Base-by-base conservation (phyloP, 257 asterid genomes). In the Plantago elongata region DNA sequence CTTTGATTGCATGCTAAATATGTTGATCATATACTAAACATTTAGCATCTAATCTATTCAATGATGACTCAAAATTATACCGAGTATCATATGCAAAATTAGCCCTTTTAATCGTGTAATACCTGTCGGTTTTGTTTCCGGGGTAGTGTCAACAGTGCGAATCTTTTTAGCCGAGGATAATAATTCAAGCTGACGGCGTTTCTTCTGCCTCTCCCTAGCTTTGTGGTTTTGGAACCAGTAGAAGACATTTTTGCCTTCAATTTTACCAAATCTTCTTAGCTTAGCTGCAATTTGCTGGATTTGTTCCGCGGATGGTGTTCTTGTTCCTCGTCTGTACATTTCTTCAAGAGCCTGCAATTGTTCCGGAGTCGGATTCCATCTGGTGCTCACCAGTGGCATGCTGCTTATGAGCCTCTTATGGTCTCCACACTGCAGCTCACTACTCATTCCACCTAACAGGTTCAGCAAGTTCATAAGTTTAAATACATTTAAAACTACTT, bases 291-390 rank as follows among this genome's bases (percentile, higher is more conserved):
- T 87, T 13, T 79, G 85, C 61, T 83, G 89, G 74, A 90, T 90
- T 76, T 90, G 95, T 49, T 84, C 89, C 3, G 97, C 86, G 11
- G 94, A 74, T 11, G 97, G 95, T 3, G 89, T 84, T 27, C 87
- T 76, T 13, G 77, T 71, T 22, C 95, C 94, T 6, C 85, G 72
- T 30, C 77, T 57, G 58, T 87, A 88, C 94, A 84, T 78, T 63
- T 90, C 97, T 38, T 83, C 89, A 5, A 90, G 86, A 5, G 87
- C 82, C 69, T 79, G 81, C 45, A 90, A 51, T 54, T 90, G 97
- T 67, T 87, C 97, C 15, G 90, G 75, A 2, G 96, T 84, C 54
- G 97, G 97, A 73, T 83, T 90, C 97, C 97, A 90, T 65, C 96
- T 70, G 13, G 93, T 63, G 61, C 85, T 79, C 70, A 73, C 82